A percentile compares a stretch with the other conserved stretches of the same genome.
These are phyloP conservation scores for Tanacetum coccineum DNA, from an alignment of 129 eudicot genomes.

Conservation along the genomic window DNA sequence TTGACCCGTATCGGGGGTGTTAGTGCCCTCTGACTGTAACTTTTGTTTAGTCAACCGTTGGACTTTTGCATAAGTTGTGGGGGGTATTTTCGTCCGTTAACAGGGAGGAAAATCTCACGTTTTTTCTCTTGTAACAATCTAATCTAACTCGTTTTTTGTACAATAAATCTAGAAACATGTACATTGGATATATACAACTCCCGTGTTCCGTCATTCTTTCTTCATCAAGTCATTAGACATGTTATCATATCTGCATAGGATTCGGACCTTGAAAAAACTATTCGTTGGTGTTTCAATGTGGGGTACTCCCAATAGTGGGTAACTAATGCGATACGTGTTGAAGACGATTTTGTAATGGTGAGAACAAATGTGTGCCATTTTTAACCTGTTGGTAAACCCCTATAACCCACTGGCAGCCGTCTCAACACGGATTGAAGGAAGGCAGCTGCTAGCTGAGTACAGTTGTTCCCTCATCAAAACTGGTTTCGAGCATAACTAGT, in stretches of 20 bases:
- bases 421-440: conserved; percentile 65
- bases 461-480: conserved; percentile 70
- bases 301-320: neutral
- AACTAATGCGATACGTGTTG: conserved; percentile 7
- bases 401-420: conserved; percentile 11
- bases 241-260: conserved; percentile 12
- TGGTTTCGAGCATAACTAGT: conserved; percentile 80
- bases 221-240: conserved; percentile 8
- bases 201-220: neutral
- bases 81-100: too few relatives aligned
- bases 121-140: neutral
- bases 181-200: neutral
- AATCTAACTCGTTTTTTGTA: conserved; percentile 5
- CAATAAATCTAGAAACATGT: neutral
- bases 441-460: conserved; percentile 68
- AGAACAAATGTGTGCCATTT: neutral
- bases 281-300: neutral
- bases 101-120: too few relatives aligned
- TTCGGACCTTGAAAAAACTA: neutral
- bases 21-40: too few relatives aligned
- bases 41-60: too few relatives aligned
- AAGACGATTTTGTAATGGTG: conserved; percentile 15
- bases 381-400: neutral
- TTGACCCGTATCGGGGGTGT: too few relatives aligned
- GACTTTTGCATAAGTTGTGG: too few relatives aligned